Base-by-base conservation (phyloP, 1,139 yeast species). In the Taphrina pruni region DNA sequence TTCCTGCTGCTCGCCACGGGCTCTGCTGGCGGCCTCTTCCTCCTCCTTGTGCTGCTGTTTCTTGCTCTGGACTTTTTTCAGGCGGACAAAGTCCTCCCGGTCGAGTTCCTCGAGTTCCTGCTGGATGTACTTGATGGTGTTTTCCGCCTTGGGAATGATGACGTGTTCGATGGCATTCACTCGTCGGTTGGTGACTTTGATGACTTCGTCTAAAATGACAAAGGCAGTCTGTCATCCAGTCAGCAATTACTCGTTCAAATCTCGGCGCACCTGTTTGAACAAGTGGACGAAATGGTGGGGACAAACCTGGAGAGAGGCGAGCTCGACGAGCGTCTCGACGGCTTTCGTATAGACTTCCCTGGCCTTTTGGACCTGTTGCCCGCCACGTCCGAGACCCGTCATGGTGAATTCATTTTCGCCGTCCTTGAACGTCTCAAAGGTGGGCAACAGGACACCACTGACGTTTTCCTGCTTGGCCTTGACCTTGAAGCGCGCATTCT, bases 121-220 rank as follows among this genome's bases (percentile, higher is more conserved):
- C 79, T 92, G 92, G 82, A 94, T 94, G 79, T 94, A 86, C 72
- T 89, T 85, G 76, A 94, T 94, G 46, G 99, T 94, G 79, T 94
- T 94, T 79, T 94, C 97, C 1, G 98, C 93, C 80, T 98, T 86
- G 72, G 99, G 99, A 71, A 94, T 94, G 76, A 94, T 93, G 66
- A 94, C 98, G 78, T 94, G 98, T 81, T 94, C 99, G 81, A 94
- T 94, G 74, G 99, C 98, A 79, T 94, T 94, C 75, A 94, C 99
- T 84, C 99, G 89, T 81, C 99, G 87, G 80, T 94, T 94, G 70
- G 99, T 94, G 69, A 94, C 97, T 80, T 94, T 94, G 79, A 94
- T 94, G 71, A 94, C 99, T 78, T 94, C 99, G 80, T 94, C 99
- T 78, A 94, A 85, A 74, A 94, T 93, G 72, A 94, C 91, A 78